Conservation (phyloP, 805 yeast species). For the Phaffomyces antillensis region DNA sequence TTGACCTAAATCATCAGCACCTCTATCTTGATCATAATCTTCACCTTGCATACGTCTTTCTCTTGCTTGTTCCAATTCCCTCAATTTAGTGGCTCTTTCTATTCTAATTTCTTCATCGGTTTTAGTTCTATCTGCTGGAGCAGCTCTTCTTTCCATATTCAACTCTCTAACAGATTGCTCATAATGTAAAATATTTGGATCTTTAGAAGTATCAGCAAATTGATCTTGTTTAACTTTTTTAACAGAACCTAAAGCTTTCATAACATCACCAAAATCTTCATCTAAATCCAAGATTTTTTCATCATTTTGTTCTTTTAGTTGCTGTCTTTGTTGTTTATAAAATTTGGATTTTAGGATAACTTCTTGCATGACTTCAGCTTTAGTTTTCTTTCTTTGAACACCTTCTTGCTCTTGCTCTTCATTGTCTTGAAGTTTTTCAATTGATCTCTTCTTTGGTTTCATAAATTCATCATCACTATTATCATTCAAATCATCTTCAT, state of each 20-base stretch:
- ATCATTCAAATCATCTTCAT: slow-evolving; percentile 39
- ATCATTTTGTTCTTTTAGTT: slow-evolving; percentile 50
- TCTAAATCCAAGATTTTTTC: slow-evolving; percentile 61
- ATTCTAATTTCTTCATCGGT: slow-evolving; percentile 62
- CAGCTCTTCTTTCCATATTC: slow-evolving; percentile 66
- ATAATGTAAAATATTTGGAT: slow-evolving; percentile 41
- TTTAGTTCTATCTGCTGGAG: slow-evolving; percentile 74
- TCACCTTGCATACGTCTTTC: slow-evolving; percentile 65
- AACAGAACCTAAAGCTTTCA: slow-evolving; percentile 41
- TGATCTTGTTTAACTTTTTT: slow-evolving; percentile 23
- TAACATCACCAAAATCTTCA: slow-evolving; percentile 64
- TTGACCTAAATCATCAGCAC: slow-evolving; percentile 62
- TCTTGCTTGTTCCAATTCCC: slow-evolving; percentile 61
- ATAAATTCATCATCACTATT: slow-evolving; percentile 30
- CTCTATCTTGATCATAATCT: slow-evolving; percentile 35
- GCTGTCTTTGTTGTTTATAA: slow-evolving; percentile 70
- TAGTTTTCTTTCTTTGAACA: slow-evolving; percentile 60
- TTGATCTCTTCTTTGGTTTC: slow-evolving; percentile 28
- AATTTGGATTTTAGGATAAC: slow-evolving; percentile 77
- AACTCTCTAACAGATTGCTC: slow-evolving; percentile 62
- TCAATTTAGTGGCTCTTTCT: slow-evolving; percentile 55
- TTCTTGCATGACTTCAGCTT: slow-evolving; percentile 82
- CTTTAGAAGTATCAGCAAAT: slow-evolving; percentile 23
- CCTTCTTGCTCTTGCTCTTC: slow-evolving; percentile 35
- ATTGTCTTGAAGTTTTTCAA: slow-evolving; percentile 16